Conservation (phyloP, 805 yeast genomes). For the Candida stauntonica region DNA sequence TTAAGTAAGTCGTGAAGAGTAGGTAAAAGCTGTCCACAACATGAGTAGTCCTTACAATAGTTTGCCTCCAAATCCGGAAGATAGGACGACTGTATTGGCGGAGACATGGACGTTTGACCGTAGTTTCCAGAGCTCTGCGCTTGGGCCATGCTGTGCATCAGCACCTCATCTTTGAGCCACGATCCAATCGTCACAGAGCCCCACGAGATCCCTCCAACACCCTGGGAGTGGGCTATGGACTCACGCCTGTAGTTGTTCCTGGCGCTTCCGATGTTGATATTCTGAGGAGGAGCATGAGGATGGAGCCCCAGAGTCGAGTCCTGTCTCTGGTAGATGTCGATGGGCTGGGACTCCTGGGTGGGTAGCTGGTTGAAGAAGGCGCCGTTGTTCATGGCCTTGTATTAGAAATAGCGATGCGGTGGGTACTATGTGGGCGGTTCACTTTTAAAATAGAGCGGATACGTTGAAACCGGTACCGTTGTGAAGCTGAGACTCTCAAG, state of each 20-base stretch:
- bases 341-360: slow-evolving; percentile 19
- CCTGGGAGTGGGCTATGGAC: slow-evolving; percentile 91
- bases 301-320: slow-evolving; percentile 14
- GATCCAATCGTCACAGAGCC: slow-evolving; percentile 93
- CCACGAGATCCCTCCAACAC: slow-evolving; percentile 98
- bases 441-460: no score
- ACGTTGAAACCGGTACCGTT: neutral
- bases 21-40: slow-evolving; percentile 91
- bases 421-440: no score
- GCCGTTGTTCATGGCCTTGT: slow-evolving; percentile 17
- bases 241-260: slow-evolving; percentile 72
- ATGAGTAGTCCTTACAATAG: slow-evolving; percentile 92
- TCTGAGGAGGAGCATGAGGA: slow-evolving; percentile 12
- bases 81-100: slow-evolving; percentile 68
- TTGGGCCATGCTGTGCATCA: slow-evolving; percentile 41
- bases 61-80: slow-evolving; percentile 92
- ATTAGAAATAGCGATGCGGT: no score
- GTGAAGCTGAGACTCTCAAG: no score
- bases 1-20: slow-evolving; percentile 89
- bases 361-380: slow-evolving; percentile 14
- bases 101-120: slow-evolving; percentile 39
- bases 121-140: slow-evolving; percentile 3
- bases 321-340: slow-evolving; percentile 21
- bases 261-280: slow-evolving; percentile 29
- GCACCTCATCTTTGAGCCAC: slow-evolving; percentile 92